Base-by-base conservation (phyloP, 257 asterid species). In the Lavandula angustifolia region DNA sequence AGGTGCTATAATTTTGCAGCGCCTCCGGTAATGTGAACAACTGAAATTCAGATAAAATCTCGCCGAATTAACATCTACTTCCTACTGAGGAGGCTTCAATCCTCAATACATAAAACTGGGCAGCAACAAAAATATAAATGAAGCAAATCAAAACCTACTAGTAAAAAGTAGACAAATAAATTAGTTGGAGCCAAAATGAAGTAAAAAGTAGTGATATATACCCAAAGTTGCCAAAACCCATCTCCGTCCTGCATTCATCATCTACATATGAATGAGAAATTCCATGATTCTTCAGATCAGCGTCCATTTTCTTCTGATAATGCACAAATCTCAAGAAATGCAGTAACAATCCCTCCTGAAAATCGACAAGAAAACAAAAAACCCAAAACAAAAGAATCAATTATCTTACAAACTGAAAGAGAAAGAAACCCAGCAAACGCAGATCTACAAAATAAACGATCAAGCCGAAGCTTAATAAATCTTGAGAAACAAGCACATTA, bases 1-100 rank as follows among this genome's bases (percentile, higher is more conserved):
- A 3, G 96, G 92, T 41, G 96, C 83, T 71, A 74, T 68, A 11
- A 84, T 79, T 80, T 79, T 82, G 67, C 96, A 89, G 75, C 85
- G 82, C 77, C 96, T 79, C 13, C 61, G 75, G 41, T 86, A 89
- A 70, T 86, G 95, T 11, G 81, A 72, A 77, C 95, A 88, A 16
- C 95, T 88, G 76, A 65, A 57, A 40, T 58, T 35, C 7, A 18
- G 5, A 44, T 3, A 13, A 56, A 57, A 37, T 9, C 40, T 66
- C 32, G 68, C 41, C 6, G 33, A 48, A 22, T 53, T 4, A 54
- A 43, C 3, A 29, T 29, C 54, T 14, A 16, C 49, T n/a, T 3
- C 49, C 8, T 8, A 13, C 12, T 7, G 9, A 57, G 48, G 47
- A 57, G 62, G 33, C 22, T 32, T 16, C 49, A 56, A 44, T 55